These are phyloP conservation scores for Moesziomyces antarcticus DNA, from an alignment of 1,284 basidiomycete genomes.

Conservation along the genomic window DNA sequence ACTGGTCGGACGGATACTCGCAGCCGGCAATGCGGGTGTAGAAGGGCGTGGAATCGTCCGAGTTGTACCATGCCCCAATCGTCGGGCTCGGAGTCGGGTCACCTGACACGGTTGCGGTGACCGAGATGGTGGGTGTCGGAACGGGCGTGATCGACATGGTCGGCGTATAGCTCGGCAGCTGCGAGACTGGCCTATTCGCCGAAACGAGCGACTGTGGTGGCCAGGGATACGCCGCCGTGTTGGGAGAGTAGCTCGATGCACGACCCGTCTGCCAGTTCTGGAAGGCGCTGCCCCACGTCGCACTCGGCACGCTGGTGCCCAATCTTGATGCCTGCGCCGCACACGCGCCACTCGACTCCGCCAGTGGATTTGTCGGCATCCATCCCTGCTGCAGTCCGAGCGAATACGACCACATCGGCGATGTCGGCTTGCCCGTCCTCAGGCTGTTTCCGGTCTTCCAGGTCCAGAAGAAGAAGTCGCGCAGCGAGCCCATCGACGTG, in stretches of 20 bases:
- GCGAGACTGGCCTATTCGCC: slow-evolving; percentile 30
- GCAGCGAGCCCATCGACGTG: slow-evolving; percentile 53
- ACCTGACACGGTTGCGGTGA: slow-evolving; percentile 26
- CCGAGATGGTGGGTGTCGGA: slow-evolving; percentile 36
- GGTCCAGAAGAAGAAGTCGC: slow-evolving; percentile 75
- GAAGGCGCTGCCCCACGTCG: slow-evolving; percentile 44
- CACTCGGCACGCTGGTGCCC: slow-evolving; percentile 8
- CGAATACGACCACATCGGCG: slow-evolving; percentile 65
- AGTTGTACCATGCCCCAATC: slow-evolving; percentile 36
- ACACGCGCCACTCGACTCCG: slow-evolving; percentile 35
- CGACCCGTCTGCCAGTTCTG: slow-evolving; percentile 50
- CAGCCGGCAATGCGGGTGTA: slow-evolving; percentile 48
- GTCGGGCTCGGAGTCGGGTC: slow-evolving; percentile 36
- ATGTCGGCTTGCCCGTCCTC: slow-evolving; percentile 43
- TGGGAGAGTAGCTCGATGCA: slow-evolving; percentile 36
- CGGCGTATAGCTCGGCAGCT: slow-evolving; percentile 48
- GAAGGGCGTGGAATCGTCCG: slow-evolving; percentile 21
- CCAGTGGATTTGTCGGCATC: slow-evolving; percentile 54
- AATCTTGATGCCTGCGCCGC: slow-evolving; percentile 23
- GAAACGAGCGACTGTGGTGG: slow-evolving; percentile 44
- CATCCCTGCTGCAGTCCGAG: slow-evolving; percentile 62
- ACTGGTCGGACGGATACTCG: slow-evolving; percentile 46
- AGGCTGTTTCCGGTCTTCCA: slow-evolving; percentile 75
- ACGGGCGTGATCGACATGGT: slow-evolving; percentile 34
- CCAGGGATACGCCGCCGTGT: slow-evolving; percentile 33